A percentile compares a stretch with the other conserved stretches of the same genome.
Conservation (phyloP, 345 rosid species). For the Arabis alpina region DNA sequence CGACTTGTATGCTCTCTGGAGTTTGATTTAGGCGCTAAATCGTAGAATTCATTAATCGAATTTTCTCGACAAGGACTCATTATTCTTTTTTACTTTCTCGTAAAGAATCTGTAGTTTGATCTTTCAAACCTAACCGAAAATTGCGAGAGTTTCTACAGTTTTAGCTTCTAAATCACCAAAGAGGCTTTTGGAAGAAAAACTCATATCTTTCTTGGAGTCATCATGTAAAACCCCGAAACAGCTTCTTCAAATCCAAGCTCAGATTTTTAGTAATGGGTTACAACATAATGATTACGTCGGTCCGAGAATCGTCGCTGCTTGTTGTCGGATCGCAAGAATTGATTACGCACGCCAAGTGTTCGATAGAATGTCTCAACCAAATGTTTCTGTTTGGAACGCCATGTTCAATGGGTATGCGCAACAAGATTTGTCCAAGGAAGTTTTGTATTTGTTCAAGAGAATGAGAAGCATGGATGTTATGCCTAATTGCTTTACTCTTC, state of each 20-base stretch:
- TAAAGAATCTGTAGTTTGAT: neutral
- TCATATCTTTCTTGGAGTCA: conserved; percentile 60
- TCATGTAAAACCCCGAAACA: conserved; percentile 65
- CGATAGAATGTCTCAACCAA: conserved; percentile 60
- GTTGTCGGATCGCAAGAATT: conserved; percentile 37
- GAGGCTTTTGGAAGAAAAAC: conserved; percentile 58
- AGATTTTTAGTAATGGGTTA: conserved; percentile 48
- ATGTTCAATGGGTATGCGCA: conserved; percentile 61
- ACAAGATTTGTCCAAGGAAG: conserved; percentile 47
- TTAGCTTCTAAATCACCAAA: conserved; percentile 39
- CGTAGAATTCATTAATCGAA: too few relatives aligned
- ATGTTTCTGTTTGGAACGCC: conserved; percentile 61
- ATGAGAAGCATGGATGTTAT: conserved; percentile 55
- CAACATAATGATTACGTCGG: conserved; percentile 46
- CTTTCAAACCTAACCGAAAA: conserved; percentile 32
- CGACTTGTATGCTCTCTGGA: neutral
- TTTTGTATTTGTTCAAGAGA: conserved; percentile 47
- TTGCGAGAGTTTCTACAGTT: conserved; percentile 44
- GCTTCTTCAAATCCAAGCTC: conserved; percentile 65
- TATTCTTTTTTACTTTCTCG: neutral
- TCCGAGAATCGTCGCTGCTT: conserved; percentile 53
- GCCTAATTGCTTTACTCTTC: conserved; percentile 82
- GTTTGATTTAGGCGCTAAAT: conserved; percentile 13
- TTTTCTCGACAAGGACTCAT: conserved; percentile 10
- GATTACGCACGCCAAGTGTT: conserved; percentile 67